Percentiles rank a stretch among this genome's conserved stretches.
phyloP scores from a whole-genome alignment of 805 yeast genomes.

The Candida stauntonica region DNA sequence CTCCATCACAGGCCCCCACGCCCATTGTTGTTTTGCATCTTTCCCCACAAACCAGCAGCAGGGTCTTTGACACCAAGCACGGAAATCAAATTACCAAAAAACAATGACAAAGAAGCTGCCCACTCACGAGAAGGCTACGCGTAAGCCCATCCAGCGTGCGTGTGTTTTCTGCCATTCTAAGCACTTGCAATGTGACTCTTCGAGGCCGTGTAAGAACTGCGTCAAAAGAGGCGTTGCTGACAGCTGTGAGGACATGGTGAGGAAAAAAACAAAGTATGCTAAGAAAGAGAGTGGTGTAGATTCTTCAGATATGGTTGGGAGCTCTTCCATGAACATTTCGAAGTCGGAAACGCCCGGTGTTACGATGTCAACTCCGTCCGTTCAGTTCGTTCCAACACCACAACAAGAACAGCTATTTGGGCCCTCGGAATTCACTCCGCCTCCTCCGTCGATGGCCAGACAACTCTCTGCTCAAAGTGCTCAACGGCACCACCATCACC shows the following conservation, averaged over 20 bases:
- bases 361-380: too few relatives aligned
- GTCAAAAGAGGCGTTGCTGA: conserved; percentile 52
- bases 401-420: neutral
- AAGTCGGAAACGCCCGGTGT: too few relatives aligned
- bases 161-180: conserved; percentile 70
- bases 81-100: too few relatives aligned
- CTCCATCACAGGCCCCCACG: too few relatives aligned
- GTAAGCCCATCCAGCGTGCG: conserved; percentile 66
- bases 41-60: neutral
- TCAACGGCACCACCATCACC: neutral
- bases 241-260: conserved; percentile 52
- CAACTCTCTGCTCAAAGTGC: conserved; percentile 1
- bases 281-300: conserved; percentile 8
- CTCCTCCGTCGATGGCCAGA: neutral
- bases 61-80: neutral
- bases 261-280: conserved; percentile 42
- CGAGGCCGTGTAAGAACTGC: conserved; percentile 70
- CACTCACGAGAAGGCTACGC: conserved; percentile 43
- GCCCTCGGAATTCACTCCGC: neutral
- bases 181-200: conserved; percentile 66
- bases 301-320: neutral
- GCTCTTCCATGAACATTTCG: too few relatives aligned
- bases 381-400: neutral
- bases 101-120: conserved; percentile 61
- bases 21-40: neutral